These are phyloP conservation scores for Beta macrorhiza DNA, from an alignment of 179 eudicot species.

Conservation along the genomic window DNA sequence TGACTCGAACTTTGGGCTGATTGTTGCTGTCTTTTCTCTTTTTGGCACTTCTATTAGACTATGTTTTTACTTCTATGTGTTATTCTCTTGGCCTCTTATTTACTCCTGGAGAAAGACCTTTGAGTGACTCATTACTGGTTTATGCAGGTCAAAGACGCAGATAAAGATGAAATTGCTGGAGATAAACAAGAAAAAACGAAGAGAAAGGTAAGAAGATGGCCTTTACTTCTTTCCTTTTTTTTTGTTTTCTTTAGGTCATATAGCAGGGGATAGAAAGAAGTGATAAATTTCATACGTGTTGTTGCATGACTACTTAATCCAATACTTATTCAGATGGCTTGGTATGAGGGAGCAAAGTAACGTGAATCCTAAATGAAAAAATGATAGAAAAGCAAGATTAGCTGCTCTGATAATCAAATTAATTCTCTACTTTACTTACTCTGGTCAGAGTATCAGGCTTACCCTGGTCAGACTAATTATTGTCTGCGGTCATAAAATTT, in stretches of 20 bases:
- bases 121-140: background rate
- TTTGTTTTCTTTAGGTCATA: background rate
- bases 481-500: background rate
- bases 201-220: conserved; percentile 17
- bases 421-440: background rate
- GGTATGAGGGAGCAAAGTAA: background rate
- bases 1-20: background rate
- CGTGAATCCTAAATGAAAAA: background rate
- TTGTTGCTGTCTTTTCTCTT: background rate
- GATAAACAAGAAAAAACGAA: conserved; percentile 13
- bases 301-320: background rate
- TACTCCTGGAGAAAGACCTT: background rate
- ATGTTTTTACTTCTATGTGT: background rate
- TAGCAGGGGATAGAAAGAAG: background rate
- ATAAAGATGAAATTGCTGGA: conserved; percentile 21
- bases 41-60: background rate
- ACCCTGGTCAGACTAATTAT: background rate
- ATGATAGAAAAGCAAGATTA: too few relatives aligned
- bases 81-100: background rate
- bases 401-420: background rate
- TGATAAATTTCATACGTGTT: background rate
- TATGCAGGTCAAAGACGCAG: conserved; percentile 26
- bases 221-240: background rate
- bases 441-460: too few relatives aligned
- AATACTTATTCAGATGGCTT: background rate